Conservation (phyloP, 352 stramenopile species). For the Globisporangium parvum region DNA sequence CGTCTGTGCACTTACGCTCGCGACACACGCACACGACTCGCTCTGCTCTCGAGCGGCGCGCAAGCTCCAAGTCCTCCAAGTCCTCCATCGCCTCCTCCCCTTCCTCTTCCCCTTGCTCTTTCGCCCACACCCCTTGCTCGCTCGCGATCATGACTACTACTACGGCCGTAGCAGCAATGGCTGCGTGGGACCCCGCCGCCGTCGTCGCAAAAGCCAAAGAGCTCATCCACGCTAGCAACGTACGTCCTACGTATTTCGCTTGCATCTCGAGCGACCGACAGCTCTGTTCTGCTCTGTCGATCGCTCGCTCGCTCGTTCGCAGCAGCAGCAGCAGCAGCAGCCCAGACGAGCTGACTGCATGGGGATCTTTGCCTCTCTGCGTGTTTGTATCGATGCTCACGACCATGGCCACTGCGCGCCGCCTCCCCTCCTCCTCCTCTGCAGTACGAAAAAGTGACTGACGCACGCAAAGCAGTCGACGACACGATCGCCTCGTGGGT, state of each 20-base stretch:
- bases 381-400: not conserved
- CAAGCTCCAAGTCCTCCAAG: no score
- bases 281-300: no score
- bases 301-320: not conserved
- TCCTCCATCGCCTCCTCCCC: no score
- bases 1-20: no score
- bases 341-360: not conserved
- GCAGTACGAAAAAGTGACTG: conserved; percentile 65
- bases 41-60: no score
- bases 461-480: conserved; percentile 50
- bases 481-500: conserved; percentile 43
- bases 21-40: no score
- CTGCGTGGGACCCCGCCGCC: conserved; percentile 37
- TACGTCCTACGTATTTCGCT: conserved; percentile 23
- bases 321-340: not conserved
- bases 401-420: not conserved
- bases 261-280: no score
- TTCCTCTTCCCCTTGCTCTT: not conserved
- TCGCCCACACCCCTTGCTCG: not conserved
- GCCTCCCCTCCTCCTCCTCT: not conserved
- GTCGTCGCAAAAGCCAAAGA: conserved; percentile 61
- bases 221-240: conserved; percentile 70
- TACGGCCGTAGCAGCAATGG: conserved; percentile 18
- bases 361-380: not conserved
- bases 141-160: not conserved